A percentile compares a stretch with the other conserved stretches of the same genome.
phyloP scores from a whole-genome alignment of 768 basidiomycete species.

The Agrocybe pediades region DNA sequence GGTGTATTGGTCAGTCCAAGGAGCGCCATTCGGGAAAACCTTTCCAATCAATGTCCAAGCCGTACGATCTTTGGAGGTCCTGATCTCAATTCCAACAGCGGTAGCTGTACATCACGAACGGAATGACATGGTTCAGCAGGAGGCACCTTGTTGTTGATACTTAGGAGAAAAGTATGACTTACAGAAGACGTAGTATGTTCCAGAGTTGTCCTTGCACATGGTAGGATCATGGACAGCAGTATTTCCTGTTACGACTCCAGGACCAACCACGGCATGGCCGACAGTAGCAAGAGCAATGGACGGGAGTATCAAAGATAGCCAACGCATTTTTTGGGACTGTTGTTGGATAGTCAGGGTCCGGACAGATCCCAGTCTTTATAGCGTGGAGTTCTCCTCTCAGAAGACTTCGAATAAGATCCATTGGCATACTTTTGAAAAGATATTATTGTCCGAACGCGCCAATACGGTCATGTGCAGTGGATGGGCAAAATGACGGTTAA shows the following conservation, averaged over 20 bases:
- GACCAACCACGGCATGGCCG: conserved; percentile 27
- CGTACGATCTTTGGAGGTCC: conserved; percentile 48
- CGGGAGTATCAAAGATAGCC: conserved; percentile 26
- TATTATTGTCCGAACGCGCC: neutral
- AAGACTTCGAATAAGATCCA: neutral
- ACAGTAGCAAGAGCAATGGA: conserved; percentile 22
- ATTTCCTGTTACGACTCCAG: conserved; percentile 39
- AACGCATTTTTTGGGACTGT: neutral
- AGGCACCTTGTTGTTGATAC: too few relatives aligned
- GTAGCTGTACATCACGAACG: too few relatives aligned
- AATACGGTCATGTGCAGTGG: neutral
- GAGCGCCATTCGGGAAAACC: conserved; percentile 52
- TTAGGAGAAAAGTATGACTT: too few relatives aligned
- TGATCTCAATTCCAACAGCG: conserved; percentile 48
- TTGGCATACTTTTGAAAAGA: neutral
- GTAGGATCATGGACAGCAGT: conserved; percentile 49
- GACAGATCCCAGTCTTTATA: neutral
- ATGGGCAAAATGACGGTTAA: neutral
- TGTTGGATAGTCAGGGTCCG: neutral
- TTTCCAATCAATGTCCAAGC: conserved; percentile 46
- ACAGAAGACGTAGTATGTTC: conserved; percentile 53
- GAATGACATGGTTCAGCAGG: too few relatives aligned
- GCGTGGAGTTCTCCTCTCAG: neutral
- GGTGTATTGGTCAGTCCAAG: conserved; percentile 52
- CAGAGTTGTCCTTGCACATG: conserved; percentile 49